Evolutionary conservation across 176 grass and related monocot genomes (phyloP), one percentile per base, ranked within the genome.

Genomic region (Themeda triandra): DNA sequence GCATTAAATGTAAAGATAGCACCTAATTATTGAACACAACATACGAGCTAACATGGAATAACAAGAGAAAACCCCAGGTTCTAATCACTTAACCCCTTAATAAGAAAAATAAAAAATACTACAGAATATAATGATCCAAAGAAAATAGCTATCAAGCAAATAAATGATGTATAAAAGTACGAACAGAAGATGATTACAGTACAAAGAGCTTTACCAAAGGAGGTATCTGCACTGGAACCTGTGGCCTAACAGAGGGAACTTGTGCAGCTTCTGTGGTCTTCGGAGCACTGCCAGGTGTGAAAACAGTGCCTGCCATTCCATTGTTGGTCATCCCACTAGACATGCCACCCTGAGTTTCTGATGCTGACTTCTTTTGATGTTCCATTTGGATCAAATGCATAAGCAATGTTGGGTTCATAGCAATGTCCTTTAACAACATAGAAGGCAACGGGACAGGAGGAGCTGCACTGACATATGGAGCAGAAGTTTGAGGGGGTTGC

Each of bases 351-450:
- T 77, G 90, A 48, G 76, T 59, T 80, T 92, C 91, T 72, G 82
- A 40, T 71, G 91, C 79, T 75, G 84, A 83, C 76, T 72, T 83
- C 80, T 99, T 93, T 32, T 92, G 87, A 12, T 90, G 85, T 86
- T 92, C 90, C 76, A 90, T 90, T 90, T 96, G 90, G 73, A 96
- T 73, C 81, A 91, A 91, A 67, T 96, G 86, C 89, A 96, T 75
- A 12, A 99, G 76, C 78, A 96, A 81, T 65, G 91, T 68, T 24
- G 96, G 91, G 69, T 99, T 96, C 35, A 87, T 86, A 73, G 96
- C 91, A 37, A 97, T 94, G 69, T 94, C 90, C 81, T 99, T 92
- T 30, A 92, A 79, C 28, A 92, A 78, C 25, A 88, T 82, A 71
- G 91, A 70, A 60, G 91, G 91, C 85, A 94, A 88, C 32, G 91